A percentile compares a stretch with the other conserved stretches of the same genome.
Evolutionary conservation across 1,284 basidiomycete species (phyloP).

Genomic region (Boletus semigastroideus): DNA sequence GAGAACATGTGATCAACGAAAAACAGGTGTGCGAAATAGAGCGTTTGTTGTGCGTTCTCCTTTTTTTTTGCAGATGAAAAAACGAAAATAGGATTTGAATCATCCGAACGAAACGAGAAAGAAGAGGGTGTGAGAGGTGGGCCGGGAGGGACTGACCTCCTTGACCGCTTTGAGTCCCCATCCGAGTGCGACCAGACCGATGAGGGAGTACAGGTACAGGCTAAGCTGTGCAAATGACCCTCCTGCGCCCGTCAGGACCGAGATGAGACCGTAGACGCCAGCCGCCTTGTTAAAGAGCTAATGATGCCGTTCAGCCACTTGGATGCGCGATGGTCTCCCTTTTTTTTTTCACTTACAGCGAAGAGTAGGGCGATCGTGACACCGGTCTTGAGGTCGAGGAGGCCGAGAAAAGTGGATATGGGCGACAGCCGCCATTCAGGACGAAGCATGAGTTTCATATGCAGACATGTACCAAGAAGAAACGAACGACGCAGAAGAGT

Average conservation of each 20-base stretch:
- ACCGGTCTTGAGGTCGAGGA: conserved; percentile 88
- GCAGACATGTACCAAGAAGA: conserved; percentile 33
- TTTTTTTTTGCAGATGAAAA: conserved; percentile 34
- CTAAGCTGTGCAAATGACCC: conserved; percentile 89
- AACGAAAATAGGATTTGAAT: conserved; percentile 1
- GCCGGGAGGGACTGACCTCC: conserved; percentile 53
- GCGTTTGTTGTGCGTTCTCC: conserved; percentile 83
- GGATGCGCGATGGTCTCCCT: not conserved
- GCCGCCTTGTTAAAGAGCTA: conserved; percentile 98
- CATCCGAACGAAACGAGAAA: not conserved
- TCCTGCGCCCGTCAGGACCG: conserved; percentile 81
- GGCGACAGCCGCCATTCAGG: conserved; percentile 80
- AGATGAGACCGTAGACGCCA: conserved; percentile 94
- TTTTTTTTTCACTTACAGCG: conserved; percentile 53
- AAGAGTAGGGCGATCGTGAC: conserved; percentile 85
- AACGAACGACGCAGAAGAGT: not conserved
- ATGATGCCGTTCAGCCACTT: conserved; percentile 7
- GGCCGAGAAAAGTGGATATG: conserved; percentile 76
- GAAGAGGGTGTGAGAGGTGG: no score
- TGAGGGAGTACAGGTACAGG: conserved; percentile 90
- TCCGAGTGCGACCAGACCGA: conserved; percentile 76
- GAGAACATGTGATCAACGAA: conserved; percentile 90
- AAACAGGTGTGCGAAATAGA: conserved; percentile 93
- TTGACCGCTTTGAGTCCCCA: conserved; percentile 89
- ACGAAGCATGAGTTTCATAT: conserved; percentile 77